Evolutionary conservation across 257 asterid species (phyloP).

Genomic region (Gynochthodes officinalis): DNA sequence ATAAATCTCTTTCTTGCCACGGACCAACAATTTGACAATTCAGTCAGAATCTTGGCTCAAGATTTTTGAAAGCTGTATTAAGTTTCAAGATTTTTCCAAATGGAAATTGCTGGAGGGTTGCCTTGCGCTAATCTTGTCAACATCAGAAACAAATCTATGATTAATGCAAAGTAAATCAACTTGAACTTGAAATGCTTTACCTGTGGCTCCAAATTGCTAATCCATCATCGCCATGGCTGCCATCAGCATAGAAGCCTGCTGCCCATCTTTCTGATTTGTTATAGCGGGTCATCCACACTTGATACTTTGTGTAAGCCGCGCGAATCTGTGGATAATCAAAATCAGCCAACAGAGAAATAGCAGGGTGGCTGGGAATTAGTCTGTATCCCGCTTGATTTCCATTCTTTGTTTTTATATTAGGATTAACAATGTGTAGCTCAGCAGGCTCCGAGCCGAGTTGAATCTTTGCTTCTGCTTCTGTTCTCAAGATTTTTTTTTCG

Average conservation of each 20-base stretch:
- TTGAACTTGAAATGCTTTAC: constrained; percentile 20
- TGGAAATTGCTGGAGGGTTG: background rate
- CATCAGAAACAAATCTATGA: background rate
- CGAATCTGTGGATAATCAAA: constrained; percentile 67
- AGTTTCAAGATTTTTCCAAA: too few species aligned
- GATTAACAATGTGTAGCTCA: constrained; percentile 46
- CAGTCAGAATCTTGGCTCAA: background rate
- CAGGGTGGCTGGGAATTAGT: constrained; percentile 46
- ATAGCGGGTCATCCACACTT: constrained; percentile 53
- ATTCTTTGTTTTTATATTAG: constrained; percentile 45
- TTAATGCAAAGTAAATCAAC: background rate
- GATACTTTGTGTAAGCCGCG: constrained; percentile 56
- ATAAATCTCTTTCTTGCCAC: too few species aligned
- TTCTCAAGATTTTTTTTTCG: constrained; percentile 38
- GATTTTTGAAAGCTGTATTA: too few species aligned
- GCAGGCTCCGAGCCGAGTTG: constrained; percentile 33
- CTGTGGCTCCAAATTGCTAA: constrained; percentile 56
- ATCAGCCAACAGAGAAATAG: constrained; percentile 32
- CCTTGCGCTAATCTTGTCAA: too few species aligned
- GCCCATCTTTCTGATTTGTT: constrained; percentile 65
- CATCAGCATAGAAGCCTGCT: constrained; percentile 61
- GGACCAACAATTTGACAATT: background rate
- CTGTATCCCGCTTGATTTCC: constrained; percentile 55
- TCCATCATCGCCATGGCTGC: constrained; percentile 70
- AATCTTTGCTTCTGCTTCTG: constrained; percentile 40